phyloP scores from a whole-genome alignment of 164 flowering plant species.

The Vitis riparia region DNA sequence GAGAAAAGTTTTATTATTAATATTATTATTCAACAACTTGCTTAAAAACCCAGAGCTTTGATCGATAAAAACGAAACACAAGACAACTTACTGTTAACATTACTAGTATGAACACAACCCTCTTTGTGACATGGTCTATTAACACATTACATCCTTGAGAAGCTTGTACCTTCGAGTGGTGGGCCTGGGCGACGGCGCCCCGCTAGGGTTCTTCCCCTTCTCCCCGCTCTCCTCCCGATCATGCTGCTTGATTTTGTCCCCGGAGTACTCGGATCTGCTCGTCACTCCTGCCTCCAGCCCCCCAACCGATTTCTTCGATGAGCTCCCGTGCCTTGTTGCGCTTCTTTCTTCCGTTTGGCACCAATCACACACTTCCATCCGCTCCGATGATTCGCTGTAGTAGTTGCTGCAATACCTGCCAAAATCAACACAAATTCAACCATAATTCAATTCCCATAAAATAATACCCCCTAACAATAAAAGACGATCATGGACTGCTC shows the following conservation, averaged over 20 bases:
- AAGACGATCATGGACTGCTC: too few species aligned
- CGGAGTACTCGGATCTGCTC: constrained; percentile 43
- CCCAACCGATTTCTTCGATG: constrained; percentile 27
- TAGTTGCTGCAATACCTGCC: constrained; percentile 91
- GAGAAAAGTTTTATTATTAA: constrained; percentile 14
- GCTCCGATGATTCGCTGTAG: constrained; percentile 51
- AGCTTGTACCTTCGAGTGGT: constrained; percentile 88
- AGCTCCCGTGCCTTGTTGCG: constrained; percentile 24
- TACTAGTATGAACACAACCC: constrained; percentile 1
- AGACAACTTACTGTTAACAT: neutral
- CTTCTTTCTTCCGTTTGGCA: constrained; percentile 68
- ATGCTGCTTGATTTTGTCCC: constrained; percentile 49
- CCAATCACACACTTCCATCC: constrained; percentile 74
- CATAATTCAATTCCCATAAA: neutral
- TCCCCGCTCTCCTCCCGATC: constrained; percentile 31
- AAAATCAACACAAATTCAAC: neutral
- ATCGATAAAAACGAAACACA: neutral
- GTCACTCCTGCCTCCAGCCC: constrained; percentile 14
- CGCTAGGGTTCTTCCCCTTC: constrained; percentile 42
- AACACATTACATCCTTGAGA: constrained; percentile 98
- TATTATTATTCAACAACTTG: constrained; percentile 10
- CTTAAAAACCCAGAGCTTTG: constrained; percentile 3
- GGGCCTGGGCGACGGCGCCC: constrained; percentile 70
- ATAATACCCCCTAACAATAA: neutral
- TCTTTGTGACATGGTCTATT: neutral